These are phyloP conservation scores for Cyclocybe cylindracea DNA, from an alignment of 768 basidiomycete genomes.

Conservation along the genomic window DNA sequence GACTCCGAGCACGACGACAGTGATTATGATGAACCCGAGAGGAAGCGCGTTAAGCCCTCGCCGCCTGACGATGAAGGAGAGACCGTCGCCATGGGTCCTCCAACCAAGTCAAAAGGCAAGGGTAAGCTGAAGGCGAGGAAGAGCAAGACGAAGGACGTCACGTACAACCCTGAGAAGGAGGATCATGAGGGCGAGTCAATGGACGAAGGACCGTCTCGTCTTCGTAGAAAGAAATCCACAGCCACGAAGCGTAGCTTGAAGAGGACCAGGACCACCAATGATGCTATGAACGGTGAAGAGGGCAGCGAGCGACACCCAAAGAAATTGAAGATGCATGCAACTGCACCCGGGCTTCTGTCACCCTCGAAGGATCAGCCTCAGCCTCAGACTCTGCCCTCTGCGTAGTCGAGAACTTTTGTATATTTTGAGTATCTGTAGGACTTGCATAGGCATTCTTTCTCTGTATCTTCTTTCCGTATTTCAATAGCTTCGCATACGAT, in stretches of 20 bases:
- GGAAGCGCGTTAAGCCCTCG: slow-evolving; percentile 26
- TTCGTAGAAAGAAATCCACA: slow-evolving; percentile 16
- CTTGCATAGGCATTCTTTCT: too few species aligned
- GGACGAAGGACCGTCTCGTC: slow-evolving; percentile 18
- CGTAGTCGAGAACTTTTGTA: not conserved
- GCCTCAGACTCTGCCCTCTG: too few species aligned
- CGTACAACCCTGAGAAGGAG: slow-evolving; percentile 36
- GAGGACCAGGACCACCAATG: slow-evolving; percentile 33
- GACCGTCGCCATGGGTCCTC: slow-evolving; percentile 13
- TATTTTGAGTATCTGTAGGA: not conserved
- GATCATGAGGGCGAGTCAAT: slow-evolving; percentile 26
- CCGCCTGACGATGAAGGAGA: slow-evolving; percentile 21
- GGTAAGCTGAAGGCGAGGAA: slow-evolving; percentile 14
- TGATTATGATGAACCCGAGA: slow-evolving; percentile 23
- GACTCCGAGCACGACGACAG: slow-evolving; percentile 27
- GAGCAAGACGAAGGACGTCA: slow-evolving; percentile 32
- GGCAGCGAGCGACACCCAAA: slow-evolving; percentile 33
- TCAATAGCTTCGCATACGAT: too few species aligned
- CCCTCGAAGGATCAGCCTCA: not conserved
- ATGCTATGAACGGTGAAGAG: slow-evolving; percentile 18
- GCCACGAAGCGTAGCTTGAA: slow-evolving; percentile 33
- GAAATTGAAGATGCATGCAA: slow-evolving; percentile 31
- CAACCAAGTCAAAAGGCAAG: slow-evolving; percentile 15
- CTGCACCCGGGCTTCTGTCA: slow-evolving; percentile 6
- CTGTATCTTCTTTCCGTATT: too few species aligned